Conservation (phyloP, 1,284 basidiomycete species). For the Trametes sp. region DNA sequence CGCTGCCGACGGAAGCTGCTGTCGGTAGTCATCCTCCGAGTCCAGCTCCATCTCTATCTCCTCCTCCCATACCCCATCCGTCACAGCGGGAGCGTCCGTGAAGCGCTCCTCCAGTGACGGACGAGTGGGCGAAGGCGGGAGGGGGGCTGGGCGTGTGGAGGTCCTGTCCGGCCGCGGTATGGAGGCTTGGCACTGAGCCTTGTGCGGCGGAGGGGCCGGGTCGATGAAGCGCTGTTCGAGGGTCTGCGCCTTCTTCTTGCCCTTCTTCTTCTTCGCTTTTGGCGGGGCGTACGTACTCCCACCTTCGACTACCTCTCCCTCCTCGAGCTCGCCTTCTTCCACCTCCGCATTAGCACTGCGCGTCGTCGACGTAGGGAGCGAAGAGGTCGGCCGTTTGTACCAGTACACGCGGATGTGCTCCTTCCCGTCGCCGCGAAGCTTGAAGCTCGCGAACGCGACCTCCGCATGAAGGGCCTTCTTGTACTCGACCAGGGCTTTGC, state of each 20-base stretch:
- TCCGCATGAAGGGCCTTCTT: constrained; percentile 50
- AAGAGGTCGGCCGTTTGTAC: constrained; percentile 44
- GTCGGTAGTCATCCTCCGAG: constrained; percentile 25
- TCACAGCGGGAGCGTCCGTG: not conserved
- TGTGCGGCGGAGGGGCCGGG: not conserved
- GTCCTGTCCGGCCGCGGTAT: not conserved
- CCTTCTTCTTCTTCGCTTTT: constrained; percentile 33
- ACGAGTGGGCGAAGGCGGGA: not conserved
- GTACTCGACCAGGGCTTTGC: constrained; percentile 65
- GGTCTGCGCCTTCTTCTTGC: constrained; percentile 13
- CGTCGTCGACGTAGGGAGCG: not conserved
- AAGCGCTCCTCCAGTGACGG: constrained; percentile 18
- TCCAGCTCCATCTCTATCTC: constrained; percentile 35
- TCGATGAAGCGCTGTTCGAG: constrained; percentile 16
- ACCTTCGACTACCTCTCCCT: constrained; percentile 28
- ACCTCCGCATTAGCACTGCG: constrained; percentile 28
- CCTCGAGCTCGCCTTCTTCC: constrained; percentile 41
- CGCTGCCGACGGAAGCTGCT: not conserved
- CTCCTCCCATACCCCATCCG: constrained; percentile 23
- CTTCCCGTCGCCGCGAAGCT: constrained; percentile 52
- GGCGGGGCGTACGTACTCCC: not conserved
- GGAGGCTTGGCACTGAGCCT: not conserved
- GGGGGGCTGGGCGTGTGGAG: not conserved
- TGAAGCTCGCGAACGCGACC: constrained; percentile 59
- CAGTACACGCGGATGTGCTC: constrained; percentile 61